Evolutionary conservation across 2,329 filamentous ascomycete genomes (phyloP), one percentile per base, ranked within the genome.

Genomic region (Exophiala viscosa): DNA sequence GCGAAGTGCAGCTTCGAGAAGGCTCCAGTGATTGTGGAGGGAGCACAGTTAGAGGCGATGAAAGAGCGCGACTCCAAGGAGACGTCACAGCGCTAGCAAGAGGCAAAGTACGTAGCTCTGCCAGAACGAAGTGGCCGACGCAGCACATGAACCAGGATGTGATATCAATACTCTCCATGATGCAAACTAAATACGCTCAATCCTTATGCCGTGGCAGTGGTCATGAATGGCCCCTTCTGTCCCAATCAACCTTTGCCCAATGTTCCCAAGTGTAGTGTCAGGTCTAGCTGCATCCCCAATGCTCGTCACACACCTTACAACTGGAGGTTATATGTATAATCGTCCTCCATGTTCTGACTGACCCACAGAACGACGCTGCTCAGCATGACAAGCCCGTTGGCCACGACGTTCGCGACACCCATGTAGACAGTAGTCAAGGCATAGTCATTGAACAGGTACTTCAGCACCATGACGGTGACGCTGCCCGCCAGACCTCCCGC

Each of bases 301-400:
- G 15, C 34, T 42, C 17, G 2, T 35, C 33, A 17, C 23, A 18
- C 15, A 18, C 18, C 36, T 68, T 62, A 87, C 59, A 87, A 75
- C 45, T 83, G 81, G 57, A 87, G 70, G 63, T 82, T 86, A 69
- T 87, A 87, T 28, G 83, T 85, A 67, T 86, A 87, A 64, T 86
- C 84, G 62, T 87, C 84, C 67, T 87, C 84, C 71, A 87, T 85
- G 64, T 86, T 87, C 74, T 87, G 84, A 46, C 81, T 83, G 23
- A 87, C 76, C 84, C 84, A 87, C 32, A 87, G 76, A 34, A 86
- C 80, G 44, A 71, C 75, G 65, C 70, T 85, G 82, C 83, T 86
- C 59, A 86, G 66, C 82, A 86, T 87, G 45, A 87, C 76, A 65
- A 85, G 60, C 9, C 73, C 78, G 69, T 87, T 87, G 2, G 81